phyloP scores from a whole-genome alignment of 805 yeast species.

The Blastobotrys muscicola region DNA sequence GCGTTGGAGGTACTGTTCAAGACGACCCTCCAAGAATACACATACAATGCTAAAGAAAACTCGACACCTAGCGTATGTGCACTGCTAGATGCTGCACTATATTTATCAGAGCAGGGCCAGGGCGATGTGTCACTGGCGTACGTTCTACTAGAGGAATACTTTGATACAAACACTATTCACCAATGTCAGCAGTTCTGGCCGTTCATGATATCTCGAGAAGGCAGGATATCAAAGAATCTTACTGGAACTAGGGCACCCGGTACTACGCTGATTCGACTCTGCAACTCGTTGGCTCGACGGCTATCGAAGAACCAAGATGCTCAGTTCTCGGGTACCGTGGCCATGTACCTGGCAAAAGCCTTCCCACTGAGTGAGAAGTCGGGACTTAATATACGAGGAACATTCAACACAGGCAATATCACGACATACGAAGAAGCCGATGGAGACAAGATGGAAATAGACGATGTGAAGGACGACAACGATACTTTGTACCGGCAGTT shows the following conservation, averaged over 20 bases:
- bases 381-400: conserved; percentile 30
- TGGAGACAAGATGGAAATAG: background rate
- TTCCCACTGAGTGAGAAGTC: conserved; percentile 29
- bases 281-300: conserved; percentile 26
- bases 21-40: no score
- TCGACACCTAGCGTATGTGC: conserved; percentile 7
- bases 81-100: conserved; percentile 15
- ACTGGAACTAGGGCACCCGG: conserved; percentile 27
- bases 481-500: conserved; percentile 17
- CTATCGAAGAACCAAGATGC: conserved; percentile 27
- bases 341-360: conserved; percentile 27
- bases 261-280: conserved; percentile 26
- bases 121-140: conserved; percentile 18
- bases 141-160: conserved; percentile 25
- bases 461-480: conserved; percentile 6
- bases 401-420: conserved; percentile 26
- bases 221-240: conserved; percentile 17
- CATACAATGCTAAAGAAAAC: no score
- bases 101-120: conserved; percentile 5
- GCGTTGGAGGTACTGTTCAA: no score
- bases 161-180: conserved; percentile 25
- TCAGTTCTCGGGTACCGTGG: conserved; percentile 26
- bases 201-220: conserved; percentile 23
- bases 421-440: conserved; percentile 15
- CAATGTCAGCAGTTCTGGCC: conserved; percentile 30